Evolutionary conservation across 495 filamentous ascomycete species (phyloP), one percentile per base, ranked within the genome.

Genomic region (Extremus antarcticus): DNA sequence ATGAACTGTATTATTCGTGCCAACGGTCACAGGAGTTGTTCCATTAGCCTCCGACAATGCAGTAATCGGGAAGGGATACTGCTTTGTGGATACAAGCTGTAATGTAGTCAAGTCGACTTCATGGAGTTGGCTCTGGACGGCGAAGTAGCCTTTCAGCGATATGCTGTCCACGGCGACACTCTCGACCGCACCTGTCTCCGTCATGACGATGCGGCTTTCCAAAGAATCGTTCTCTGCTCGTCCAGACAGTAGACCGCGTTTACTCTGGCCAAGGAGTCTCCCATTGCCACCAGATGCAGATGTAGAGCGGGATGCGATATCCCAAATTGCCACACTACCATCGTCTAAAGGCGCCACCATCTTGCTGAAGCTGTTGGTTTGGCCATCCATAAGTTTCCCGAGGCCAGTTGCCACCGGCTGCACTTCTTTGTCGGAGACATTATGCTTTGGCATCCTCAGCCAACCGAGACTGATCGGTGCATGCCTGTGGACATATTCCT

Each of bases 31-130:
- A 17, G 91, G 91, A 2, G 83, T 77, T 11, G 78, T 78, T 55
- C 83, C 74, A 17, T 78, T 79, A 25, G 88, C 83, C 54, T 88
- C 79, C 0, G 91, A 95, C 38, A 97, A 70, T 1, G 88, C 83
- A 49, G 84, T 87, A 43, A 96, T 89, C 17, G 86, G 80, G 75
- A 84, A 94, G 0, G 88, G 85, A 62, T 87, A 95, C 29, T 78
- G 77, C 53, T 88, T 79, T 51, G 80, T 79, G 8, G 81, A 82
- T 11, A 90, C 69, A 22, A 88, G 76, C 38, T 79, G 77, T 4
- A 95, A 70, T 0, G 87, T 90, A 51, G 80, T 74, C n/a, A 96
- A 71, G 64, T 95, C 89, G 17, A 95, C 77, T 63, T 92, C 86
- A 43, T 89, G 84, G 32, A 95, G 77, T 35, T 81, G 69, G 63